Evolutionary conservation across 2,329 filamentous ascomycete genomes (phyloP), one percentile per base, ranked within the genome.

Genomic region (Phaeophleospora eucalypticola): DNA sequence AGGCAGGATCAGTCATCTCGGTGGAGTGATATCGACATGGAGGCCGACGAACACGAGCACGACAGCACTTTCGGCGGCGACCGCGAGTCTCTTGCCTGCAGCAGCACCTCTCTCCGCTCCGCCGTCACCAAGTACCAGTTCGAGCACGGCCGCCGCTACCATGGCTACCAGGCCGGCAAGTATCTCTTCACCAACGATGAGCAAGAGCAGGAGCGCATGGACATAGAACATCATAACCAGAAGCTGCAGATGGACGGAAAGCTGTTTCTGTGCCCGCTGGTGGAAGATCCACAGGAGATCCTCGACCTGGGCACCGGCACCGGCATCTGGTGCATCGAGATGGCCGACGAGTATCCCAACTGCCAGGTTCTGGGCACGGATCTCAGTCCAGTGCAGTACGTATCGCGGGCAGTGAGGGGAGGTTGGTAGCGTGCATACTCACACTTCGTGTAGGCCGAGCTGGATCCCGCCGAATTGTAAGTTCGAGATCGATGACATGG

Each of bases 281-380:
- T 42, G 15, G 39, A 52, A 8, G 60, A 63, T 12, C 67, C 68
- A 1, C 63, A 66, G 20, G 65, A 68, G 19, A 70, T 77, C 14
- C 64, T 78, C 14, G 75, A 77, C 53, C 56, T 76, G 15, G 74
- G 73, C 9, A 76, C 72, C 1, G 74, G 73, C 7, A 57, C 46
- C 7, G 66, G 55, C 16, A 58, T 54, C 4, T 55, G 53, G 51
- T 52, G 50, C 16, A 52, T 58, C 19, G 54, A 60, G 16, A 70
- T 72, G 57, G 73, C 71, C 58, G 58, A 61, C 54, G 20, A 45
- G 34, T 58, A 59, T 46, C 54, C 52, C 4, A 45, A 62, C 52
- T 49, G 59, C 55, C 43, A 61, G 32, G 52, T 68, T 18, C 54
- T 68, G 8, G 66, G 65, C 4, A 70, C 66, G 10, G 68, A 70